Evolutionary conservation across 441 rosid genomes (phyloP), one percentile per base, ranked within the genome.

Genomic region (Flueggea neowawraea): DNA sequence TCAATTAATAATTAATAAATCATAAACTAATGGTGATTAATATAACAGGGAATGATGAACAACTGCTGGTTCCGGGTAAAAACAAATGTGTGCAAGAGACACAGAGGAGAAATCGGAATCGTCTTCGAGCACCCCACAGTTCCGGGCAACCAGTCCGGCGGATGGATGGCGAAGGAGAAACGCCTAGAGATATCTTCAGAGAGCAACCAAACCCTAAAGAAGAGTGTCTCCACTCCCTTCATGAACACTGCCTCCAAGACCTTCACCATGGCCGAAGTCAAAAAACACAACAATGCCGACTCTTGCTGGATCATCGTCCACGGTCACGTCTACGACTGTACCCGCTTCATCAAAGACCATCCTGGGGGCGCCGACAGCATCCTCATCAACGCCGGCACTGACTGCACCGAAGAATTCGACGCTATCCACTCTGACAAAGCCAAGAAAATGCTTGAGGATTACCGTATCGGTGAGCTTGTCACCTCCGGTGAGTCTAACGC

Each of bases 351-450:
- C 17, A 84, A 86, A 63, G 97, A 90, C 53, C 98, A 93, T 28
- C 98, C 96, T 0, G 98, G 97, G 0, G 98, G 98, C 48, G 1
- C 88, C 0, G 96, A 90, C 45, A 88, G 97, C 9, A 93, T 93
- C 55, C 72, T 93, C 45, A 88, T 93, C 71, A 90, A 90, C 43
- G 90, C 96, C 0, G 98, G 97, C 4, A 85, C 90, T 0, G 97
- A 93, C 63, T 88, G 97, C 75, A 88, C 96, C 2, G 98, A 93
- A 69, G 98, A 93, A 67, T 93, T 93, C 16, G 96, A 88, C 4
- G 98, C 97, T 0, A 90, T 93, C 57, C 98, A 93, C 68, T 93
- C 98, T 0, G 91, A 84, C 51, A 90, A 88, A 69, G 98, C 96
- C 52, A 88, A 88, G 82, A 82, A 85, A 66, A 71, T 88, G 75